Evolutionary conservation across 2,329 filamentous ascomycete genomes (phyloP).

Genomic region (Nigrospora oryzae): DNA sequence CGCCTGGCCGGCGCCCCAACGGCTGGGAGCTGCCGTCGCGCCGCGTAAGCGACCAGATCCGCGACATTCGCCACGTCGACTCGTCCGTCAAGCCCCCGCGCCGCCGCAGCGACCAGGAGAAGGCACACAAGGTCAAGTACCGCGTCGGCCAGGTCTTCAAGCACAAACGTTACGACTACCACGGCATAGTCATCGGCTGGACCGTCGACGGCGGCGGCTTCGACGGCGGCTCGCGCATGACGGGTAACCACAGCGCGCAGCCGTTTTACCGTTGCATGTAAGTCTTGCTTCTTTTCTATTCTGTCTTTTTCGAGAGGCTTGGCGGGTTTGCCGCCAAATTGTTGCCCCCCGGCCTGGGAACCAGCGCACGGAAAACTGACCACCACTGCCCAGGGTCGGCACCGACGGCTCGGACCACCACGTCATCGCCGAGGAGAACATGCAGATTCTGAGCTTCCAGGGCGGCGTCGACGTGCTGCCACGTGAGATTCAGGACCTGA

Average conservation of each 20-base stretch:
- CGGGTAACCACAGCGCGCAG: slow-evolving; percentile 41
- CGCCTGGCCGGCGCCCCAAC: slow-evolving; percentile 18
- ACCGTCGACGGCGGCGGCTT: slow-evolving; percentile 54
- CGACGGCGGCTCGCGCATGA: slow-evolving; percentile 30
- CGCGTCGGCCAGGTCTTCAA: slow-evolving; percentile 76
- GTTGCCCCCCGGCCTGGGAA: too few relatives aligned
- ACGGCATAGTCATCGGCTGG: slow-evolving; percentile 86
- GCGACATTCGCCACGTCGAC: slow-evolving; percentile 36
- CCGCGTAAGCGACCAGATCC: slow-evolving; percentile 26
- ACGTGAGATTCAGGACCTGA: slow-evolving; percentile 36
- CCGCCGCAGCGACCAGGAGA: slow-evolving; percentile 19
- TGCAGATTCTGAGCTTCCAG: slow-evolving; percentile 45
- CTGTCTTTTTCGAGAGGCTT: slow-evolving; percentile 12
- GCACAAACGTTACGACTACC: slow-evolving; percentile 72
- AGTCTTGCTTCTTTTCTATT: slow-evolving; percentile 25
- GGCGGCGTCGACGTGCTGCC: slow-evolving; percentile 16
- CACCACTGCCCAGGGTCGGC: slow-evolving; percentile 16
- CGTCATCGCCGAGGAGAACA: slow-evolving; percentile 70
- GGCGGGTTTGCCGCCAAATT: too few relatives aligned
- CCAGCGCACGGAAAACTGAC: background rate
- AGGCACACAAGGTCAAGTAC: slow-evolving; percentile 41
- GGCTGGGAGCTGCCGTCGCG: slow-evolving; percentile 23
- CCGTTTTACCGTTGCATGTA: slow-evolving; percentile 84
- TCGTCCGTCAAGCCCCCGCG: slow-evolving; percentile 23
- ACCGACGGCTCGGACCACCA: slow-evolving; percentile 61